A percentile compares a stretch with the other conserved stretches of the same genome.
phyloP scores from a whole-genome alignment of 257 asterid species.

The Nicotiana tomentosiformis region DNA sequence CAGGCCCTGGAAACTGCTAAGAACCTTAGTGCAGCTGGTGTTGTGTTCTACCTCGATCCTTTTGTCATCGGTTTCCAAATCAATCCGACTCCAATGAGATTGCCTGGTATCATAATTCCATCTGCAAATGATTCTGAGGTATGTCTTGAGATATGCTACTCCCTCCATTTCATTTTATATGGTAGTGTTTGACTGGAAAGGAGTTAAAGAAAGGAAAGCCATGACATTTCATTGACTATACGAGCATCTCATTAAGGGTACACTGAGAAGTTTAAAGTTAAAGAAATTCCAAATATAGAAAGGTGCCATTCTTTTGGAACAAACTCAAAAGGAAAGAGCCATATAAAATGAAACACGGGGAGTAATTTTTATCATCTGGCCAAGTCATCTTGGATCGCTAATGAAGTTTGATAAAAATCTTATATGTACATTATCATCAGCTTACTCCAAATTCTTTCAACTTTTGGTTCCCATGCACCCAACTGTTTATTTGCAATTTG shows the following conservation, averaged over 20 bases:
- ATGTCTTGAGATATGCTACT: slow-evolving; percentile 22
- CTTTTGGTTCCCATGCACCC: background rate
- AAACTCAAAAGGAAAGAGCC: too few relatives aligned
- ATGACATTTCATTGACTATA: too few relatives aligned
- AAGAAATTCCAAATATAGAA: too few relatives aligned
- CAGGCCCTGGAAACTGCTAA: slow-evolving; percentile 77
- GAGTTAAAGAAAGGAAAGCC: background rate
- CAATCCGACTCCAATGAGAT: slow-evolving; percentile 74
- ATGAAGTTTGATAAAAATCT: background rate
- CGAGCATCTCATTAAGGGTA: too few relatives aligned
- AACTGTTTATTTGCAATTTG: background rate
- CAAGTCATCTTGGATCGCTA: background rate
- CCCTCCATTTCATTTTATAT: background rate
- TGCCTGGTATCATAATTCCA: slow-evolving; percentile 88
- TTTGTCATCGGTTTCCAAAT: slow-evolving; percentile 87
- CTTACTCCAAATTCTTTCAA: background rate
- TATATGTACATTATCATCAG: background rate
- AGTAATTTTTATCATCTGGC: background rate
- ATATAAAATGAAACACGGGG: background rate
- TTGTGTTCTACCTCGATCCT: slow-evolving; percentile 95
- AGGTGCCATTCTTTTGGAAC: background rate
- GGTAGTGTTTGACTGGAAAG: background rate
- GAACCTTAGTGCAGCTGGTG: slow-evolving; percentile 84
- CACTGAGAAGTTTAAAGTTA: too few relatives aligned
- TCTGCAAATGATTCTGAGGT: slow-evolving; percentile 89